These are phyloP conservation scores for Stellera chamaejasme DNA, from an alignment of 345 rosid species.

Conservation along the genomic window DNA sequence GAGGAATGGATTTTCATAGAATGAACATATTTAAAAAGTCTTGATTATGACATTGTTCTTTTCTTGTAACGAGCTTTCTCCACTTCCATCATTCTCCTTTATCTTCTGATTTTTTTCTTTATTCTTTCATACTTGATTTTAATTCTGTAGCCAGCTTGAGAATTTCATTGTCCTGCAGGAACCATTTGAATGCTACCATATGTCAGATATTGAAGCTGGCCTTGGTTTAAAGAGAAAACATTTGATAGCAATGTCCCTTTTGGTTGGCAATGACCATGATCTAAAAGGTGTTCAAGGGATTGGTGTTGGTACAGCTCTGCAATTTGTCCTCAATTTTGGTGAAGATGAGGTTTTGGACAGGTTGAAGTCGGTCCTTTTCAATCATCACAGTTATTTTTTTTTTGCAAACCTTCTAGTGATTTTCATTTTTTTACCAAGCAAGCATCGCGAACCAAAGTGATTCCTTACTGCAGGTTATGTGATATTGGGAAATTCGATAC, in stretches of 20 bases:
- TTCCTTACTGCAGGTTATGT: slow-evolving; percentile 35
- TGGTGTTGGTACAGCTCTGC: slow-evolving; percentile 69
- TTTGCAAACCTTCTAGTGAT: too few species aligned
- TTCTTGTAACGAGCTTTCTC: too few species aligned
- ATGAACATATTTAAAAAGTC: too few species aligned
- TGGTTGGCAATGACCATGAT: slow-evolving; percentile 88
- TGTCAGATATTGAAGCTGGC: slow-evolving; percentile 80
- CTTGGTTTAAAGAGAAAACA: slow-evolving; percentile 77
- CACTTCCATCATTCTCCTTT: background rate
- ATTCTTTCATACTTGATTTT: background rate
- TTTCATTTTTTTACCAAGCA: too few species aligned
- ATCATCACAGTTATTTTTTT: too few species aligned
- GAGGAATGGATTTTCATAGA: too few species aligned
- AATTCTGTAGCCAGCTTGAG: slow-evolving; percentile 11
- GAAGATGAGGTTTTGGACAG: slow-evolving; percentile 62
- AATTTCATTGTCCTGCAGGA: slow-evolving; percentile 40
- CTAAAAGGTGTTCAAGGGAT: slow-evolving; percentile 70
- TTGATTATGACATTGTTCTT: too few species aligned
- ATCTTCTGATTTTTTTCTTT: background rate
- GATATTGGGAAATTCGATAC: slow-evolving; percentile 45
- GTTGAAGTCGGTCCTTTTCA: slow-evolving; percentile 25
- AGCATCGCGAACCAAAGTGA: background rate
- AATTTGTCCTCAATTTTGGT: slow-evolving; percentile 45
- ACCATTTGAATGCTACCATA: slow-evolving; percentile 82
- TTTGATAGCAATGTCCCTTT: slow-evolving; percentile 73